Evolutionary conservation across 140 eudicot species (phyloP), one percentile per base, ranked within the genome.

Genomic region (Stevia rebaudiana): DNA sequence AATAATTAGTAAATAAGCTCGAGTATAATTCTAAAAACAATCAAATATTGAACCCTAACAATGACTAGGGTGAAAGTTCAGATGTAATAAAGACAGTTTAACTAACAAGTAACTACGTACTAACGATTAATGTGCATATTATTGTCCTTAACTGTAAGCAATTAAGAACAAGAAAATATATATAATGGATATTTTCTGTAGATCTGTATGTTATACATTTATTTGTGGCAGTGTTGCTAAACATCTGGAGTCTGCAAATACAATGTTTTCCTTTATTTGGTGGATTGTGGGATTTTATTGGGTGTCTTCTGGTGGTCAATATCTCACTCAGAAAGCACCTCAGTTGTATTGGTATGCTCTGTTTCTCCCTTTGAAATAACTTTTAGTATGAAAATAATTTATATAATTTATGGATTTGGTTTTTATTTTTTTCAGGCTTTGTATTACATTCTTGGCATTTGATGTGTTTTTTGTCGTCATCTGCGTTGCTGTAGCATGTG

Each of bases 201-300:
- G 51, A 40, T 56, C 37, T 24, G 16, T 67, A 28, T 59, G 36
- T 9, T 22, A 30, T 31, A n/a, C 12, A 15, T 61, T 52, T 23
- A 28, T 35, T 37, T 70, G 37, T 61, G 40, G 82, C 87, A 90
- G 95, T 65, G 81, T 81, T 59, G 86, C 94, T 15, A 90, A 86
- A 69, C 95, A 84, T 75, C 76, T 83, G 79, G 89, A 89, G 70
- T 89, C 97, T 40, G 95, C 92, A 66, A 89, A 89, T 67, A 86
- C 95, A 7, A 86, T 89, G 95, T 83, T 86, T 65, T 79, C 95
- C 13, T 86, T 89, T 69, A 77, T 89, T 67, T 89, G 97, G 97
- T 89, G 97, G 97, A 83, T 89, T 52, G 70, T 86, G 77, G 97
- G 97, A 53, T 89, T 86, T 78, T 86, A 86, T 68, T 89, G 97